These are phyloP conservation scores for Leishmania turanica DNA, from an alignment of 208 protist genomes.

Conservation along the genomic window DNA sequence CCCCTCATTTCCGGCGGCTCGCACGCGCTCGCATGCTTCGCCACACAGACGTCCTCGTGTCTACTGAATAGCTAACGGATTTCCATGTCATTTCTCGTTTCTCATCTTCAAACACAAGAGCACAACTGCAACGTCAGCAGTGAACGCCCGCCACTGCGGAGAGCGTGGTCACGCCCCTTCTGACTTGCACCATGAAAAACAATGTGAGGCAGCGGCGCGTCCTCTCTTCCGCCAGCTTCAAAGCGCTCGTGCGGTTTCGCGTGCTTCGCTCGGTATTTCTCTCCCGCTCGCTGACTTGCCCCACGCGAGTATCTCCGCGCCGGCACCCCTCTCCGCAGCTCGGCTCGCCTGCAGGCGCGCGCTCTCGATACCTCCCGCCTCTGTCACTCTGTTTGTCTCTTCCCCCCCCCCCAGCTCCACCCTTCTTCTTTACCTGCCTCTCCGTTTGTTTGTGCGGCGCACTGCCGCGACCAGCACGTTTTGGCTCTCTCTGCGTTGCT, in stretches of 20 bases:
- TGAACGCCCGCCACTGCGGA: not conserved
- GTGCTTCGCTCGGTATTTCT: not conserved
- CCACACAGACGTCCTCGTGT: conserved; percentile 4
- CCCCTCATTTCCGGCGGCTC: not conserved
- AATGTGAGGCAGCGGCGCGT: not conserved
- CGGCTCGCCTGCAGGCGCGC: not conserved
- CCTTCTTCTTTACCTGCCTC: not conserved
- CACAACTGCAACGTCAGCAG: not conserved
- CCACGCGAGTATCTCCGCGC: not conserved
- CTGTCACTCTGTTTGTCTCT: not conserved
- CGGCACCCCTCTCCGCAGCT: not conserved
- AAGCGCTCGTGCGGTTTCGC: not conserved
- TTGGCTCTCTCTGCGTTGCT: not conserved
- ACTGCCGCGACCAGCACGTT: not conserved
- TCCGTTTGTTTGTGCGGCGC: not conserved
- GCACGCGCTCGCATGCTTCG: not conserved
- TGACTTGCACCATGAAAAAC: not conserved
- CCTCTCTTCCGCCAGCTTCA: not conserved
- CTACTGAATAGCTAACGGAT: conserved; percentile 13
- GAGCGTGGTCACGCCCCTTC: not conserved
- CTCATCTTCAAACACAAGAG: not conserved
- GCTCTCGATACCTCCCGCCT: not conserved
- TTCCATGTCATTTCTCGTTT: conserved; percentile 11
- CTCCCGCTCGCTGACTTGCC: not conserved
- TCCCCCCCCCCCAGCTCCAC: not conserved